Evolutionary conservation across 768 basidiomycete genomes (phyloP).

Genomic region (Cyclocybe cylindracea): DNA sequence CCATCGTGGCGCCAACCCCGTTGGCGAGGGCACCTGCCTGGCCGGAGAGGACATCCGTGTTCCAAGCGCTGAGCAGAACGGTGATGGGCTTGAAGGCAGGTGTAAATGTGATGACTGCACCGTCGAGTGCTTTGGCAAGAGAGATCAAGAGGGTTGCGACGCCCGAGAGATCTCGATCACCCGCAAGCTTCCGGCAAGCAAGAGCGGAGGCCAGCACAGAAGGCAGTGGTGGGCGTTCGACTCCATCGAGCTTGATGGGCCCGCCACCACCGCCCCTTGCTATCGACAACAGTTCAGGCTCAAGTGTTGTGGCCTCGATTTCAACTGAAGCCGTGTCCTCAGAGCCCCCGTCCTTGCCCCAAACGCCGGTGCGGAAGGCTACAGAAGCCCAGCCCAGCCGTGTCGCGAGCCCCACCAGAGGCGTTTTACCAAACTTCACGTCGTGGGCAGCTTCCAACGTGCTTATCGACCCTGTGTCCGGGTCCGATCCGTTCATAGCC

Average conservation of each 20-base stretch:
- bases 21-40: conserved; percentile 25
- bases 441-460: conserved; percentile 31
- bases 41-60: conserved; percentile 48
- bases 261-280: no score
- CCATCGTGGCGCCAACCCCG: conserved; percentile 5
- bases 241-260: no score
- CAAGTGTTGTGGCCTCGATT: not conserved
- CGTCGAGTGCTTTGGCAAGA: not conserved
- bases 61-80: conserved; percentile 54
- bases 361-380: not conserved
- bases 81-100: conserved; percentile 44
- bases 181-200: no score
- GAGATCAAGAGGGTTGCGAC: no score
- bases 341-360: conserved; percentile 2
- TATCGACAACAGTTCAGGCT: no score
- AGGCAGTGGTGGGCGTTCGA: no score
- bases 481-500: conserved; percentile 30
- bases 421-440: conserved; percentile 19
- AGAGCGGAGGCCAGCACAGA: no score
- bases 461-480: conserved; percentile 19
- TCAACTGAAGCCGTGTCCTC: not conserved
- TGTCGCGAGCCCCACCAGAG: conserved; percentile 10
- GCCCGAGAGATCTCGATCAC: not conserved
- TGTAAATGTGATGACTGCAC: conserved; percentile 9
- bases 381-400: conserved; percentile 1